These are phyloP conservation scores for Gleditsia sinensis DNA, from an alignment of 306 rosid genomes.

Conservation along the genomic window DNA sequence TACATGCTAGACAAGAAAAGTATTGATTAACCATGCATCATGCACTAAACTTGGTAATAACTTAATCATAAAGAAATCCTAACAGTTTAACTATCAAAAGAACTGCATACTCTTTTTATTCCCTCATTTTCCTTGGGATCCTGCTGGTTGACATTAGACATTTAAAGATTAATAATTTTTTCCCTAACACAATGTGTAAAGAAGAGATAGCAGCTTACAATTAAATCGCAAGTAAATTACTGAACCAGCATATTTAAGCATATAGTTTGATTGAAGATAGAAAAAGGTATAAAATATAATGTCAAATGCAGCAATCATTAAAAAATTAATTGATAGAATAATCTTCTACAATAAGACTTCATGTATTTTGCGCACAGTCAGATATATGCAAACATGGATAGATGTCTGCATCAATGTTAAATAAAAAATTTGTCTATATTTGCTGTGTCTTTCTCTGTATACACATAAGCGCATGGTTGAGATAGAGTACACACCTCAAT, in stretches of 20 bases:
- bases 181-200: no score
- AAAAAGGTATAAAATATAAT: background rate
- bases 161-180: no score
- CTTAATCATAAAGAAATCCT: no score
- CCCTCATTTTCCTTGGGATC: no score
- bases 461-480: background rate
- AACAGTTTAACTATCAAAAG: no score
- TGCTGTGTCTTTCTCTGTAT: background rate
- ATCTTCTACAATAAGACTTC: background rate
- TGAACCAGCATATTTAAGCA: background rate
- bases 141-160: no score
- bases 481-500: constrained; percentile 57
- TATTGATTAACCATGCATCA: no score
- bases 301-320: background rate
- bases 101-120: no score
- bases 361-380: background rate
- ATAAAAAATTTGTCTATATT: background rate
- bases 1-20: background rate
- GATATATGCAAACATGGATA: background rate
- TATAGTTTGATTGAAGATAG: background rate
- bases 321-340: background rate
- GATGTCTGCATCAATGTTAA: background rate
- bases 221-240: background rate
- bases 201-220: no score
- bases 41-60: no score